Evolutionary conservation across 805 yeast species (phyloP), one percentile per base, ranked within the genome.

Genomic region (Zygosaccharomyces rouxii): DNA sequence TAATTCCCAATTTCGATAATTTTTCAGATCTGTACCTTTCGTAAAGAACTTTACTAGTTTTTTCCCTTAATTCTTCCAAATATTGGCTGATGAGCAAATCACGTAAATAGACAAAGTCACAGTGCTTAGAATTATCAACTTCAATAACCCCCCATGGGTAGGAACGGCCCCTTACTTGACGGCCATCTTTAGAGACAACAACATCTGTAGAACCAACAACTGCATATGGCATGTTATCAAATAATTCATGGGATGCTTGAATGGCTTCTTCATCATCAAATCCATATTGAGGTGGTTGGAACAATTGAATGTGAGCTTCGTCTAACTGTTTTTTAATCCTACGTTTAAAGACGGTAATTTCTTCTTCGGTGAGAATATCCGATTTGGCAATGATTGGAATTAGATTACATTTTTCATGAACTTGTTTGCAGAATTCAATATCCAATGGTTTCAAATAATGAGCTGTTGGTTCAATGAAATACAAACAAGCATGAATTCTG

Each of bases 61-160:
- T 75, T 69, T 94, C 98, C 63, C 89, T 84, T 62, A 92, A 79
- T 68, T 94, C 99, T 72, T 92, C 97, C 77, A 94, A 76, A 71
- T 85, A 90, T 69, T 85, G 87, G 74, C 95, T 84, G 53, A 94
- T 78, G 65, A 92, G 77, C 67, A 94, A 76, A 67, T 89, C 95
- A 60, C 97, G 85, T 67, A 92, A 79, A 68, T 82, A 83, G 56
- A 86, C 82, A 67, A 92, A 94, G 71, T 92, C 99, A 68, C 89
- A 86, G 67, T 94, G 97, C 49, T 82, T 81, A 71, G 88, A 94
- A 67, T 94, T 92, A 68, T 89, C 97, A 58, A 94, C 90, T 71
- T 94, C 97, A 60, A 94, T 86, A 19, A 86, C 76, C 57, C 98
- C 98, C 99, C 99, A 94, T 53, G 98, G 97, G 68, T 92, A 92